phyloP scores from a whole-genome alignment of 2,329 filamentous ascomycete species.

The Claviceps cyperi region DNA sequence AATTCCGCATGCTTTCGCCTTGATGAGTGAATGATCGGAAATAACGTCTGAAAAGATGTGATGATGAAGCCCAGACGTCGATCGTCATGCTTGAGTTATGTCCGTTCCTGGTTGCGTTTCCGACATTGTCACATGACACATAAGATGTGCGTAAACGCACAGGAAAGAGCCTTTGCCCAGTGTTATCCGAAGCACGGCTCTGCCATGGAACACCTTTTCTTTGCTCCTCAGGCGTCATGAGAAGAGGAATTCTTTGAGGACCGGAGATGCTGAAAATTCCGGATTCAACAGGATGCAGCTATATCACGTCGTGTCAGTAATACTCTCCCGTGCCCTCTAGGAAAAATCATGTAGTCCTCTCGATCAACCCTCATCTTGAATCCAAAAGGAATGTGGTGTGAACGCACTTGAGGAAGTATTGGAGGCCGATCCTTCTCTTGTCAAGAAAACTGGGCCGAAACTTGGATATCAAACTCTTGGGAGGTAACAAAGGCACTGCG shows the following conservation, averaged over 20 bases:
- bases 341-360: too few species aligned
- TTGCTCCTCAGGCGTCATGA: slow-evolving; percentile 3
- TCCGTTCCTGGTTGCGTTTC: too few species aligned
- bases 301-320: slow-evolving; percentile 7
- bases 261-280: slow-evolving; percentile 12
- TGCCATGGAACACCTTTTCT: not conserved
- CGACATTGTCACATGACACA: too few species aligned
- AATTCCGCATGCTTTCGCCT: too few species aligned
- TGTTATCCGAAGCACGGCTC: too few species aligned
- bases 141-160: too few species aligned
- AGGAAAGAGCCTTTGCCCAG: too few species aligned
- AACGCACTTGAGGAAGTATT: slow-evolving; percentile 85
- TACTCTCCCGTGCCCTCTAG: not conserved
- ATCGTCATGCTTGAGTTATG: too few species aligned
- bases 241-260: slow-evolving; percentile 12
- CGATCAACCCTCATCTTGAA: too few species aligned
- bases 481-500: slow-evolving; percentile 79
- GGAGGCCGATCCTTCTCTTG: slow-evolving; percentile 63
- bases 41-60: too few species aligned
- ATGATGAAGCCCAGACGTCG: too few species aligned
- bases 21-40: too few species aligned
- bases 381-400: not conserved
- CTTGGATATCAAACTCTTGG: slow-evolving; percentile 79
- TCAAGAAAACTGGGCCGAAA: slow-evolving; percentile 80
- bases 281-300: slow-evolving; percentile 11